A percentile compares a stretch with the other conserved stretches of the same genome.
Conservation (phyloP, 495 filamentous ascomycete species). For the Aspergillus nanangensis region DNA sequence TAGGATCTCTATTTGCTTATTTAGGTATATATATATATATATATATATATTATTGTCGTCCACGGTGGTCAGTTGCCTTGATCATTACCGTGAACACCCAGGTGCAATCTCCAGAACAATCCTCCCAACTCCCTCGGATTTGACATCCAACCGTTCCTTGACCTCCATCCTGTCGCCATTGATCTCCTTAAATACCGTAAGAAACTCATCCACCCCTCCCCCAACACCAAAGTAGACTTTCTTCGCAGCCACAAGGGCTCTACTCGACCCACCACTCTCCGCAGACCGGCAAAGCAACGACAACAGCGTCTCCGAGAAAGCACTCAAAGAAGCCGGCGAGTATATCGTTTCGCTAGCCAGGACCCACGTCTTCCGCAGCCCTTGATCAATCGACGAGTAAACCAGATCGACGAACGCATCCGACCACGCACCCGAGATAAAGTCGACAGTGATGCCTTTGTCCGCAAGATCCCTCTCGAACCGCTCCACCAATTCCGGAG, state of each 20-base stretch:
- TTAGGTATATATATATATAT: no score
- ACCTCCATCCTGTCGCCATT: constrained; percentile 55
- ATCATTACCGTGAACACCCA: background rate
- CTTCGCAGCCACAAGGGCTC: constrained; percentile 85
- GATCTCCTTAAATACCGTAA: constrained; percentile 51
- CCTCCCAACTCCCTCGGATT: constrained; percentile 44
- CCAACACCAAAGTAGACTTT: constrained; percentile 95
- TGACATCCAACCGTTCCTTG: constrained; percentile 57
- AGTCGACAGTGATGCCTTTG: constrained; percentile 57
- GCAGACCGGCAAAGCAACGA: constrained; percentile 53
- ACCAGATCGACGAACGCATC: constrained; percentile 59
- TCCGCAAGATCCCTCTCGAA: constrained; percentile 58
- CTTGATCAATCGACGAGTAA: constrained; percentile 15
- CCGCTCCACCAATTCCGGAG: constrained; percentile 50
- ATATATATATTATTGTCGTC: no score
- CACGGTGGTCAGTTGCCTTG: no score
- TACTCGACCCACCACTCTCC: constrained; percentile 31
- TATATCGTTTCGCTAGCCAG: constrained; percentile 96
- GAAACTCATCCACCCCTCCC: constrained; percentile 86
- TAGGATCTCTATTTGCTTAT: no score
- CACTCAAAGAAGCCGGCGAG: constrained; percentile 65
- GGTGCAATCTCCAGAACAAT: constrained; percentile 38
- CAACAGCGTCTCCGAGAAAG: constrained; percentile 72
- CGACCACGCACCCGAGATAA: constrained; percentile 85
- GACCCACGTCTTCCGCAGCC: constrained; percentile 43